Conservation (phyloP, 257 asterid genomes). For the Orobanche coerulescens region DNA sequence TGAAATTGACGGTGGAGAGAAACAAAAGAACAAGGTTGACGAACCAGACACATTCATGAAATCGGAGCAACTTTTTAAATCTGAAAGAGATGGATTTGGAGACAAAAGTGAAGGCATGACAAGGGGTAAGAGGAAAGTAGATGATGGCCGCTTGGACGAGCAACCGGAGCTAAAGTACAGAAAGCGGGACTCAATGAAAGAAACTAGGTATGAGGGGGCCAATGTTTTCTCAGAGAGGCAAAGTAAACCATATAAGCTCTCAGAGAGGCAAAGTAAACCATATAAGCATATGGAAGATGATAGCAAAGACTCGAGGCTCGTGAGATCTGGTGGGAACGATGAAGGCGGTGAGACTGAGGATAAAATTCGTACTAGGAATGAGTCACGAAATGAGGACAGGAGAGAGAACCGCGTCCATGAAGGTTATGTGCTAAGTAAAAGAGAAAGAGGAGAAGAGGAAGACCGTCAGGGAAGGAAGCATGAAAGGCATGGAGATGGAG, state of each 20-base stretch:
- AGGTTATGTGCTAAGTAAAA: slow-evolving; percentile 32
- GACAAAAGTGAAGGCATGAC: slow-evolving; percentile 28
- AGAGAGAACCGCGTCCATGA: slow-evolving; percentile 32
- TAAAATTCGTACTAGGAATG: slow-evolving; percentile 23
- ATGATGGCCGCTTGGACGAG: slow-evolving; percentile 29
- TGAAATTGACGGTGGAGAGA: slow-evolving; percentile 27
- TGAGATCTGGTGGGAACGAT: slow-evolving; percentile 21
- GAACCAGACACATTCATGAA: slow-evolving; percentile 36
- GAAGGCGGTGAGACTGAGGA: slow-evolving; percentile 19
- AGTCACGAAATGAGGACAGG: slow-evolving; percentile 22
- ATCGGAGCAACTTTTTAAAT: slow-evolving; percentile 40
- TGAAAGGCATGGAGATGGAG: slow-evolving; percentile 51
- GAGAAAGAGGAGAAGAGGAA: slow-evolving; percentile 38
- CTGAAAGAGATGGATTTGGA: slow-evolving; percentile 35
- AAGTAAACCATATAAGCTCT: too few species aligned
- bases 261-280: slow-evolving; percentile 23
- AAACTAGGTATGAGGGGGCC: slow-evolving; percentile 16
- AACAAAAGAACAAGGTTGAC: slow-evolving; percentile 21
- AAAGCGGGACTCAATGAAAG: slow-evolving; percentile 33
- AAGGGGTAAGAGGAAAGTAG: slow-evolving; percentile 36
- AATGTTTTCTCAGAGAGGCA: slow-evolving; percentile 20
- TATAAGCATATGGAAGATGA: slow-evolving; percentile 23
- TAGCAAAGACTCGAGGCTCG: slow-evolving; percentile 22
- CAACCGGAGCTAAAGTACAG: slow-evolving; percentile 37
- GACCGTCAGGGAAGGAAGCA: slow-evolving; percentile 40